Evolutionary conservation across 805 yeast species (phyloP).

Genomic region (Wickerhamomyces canadensis): DNA sequence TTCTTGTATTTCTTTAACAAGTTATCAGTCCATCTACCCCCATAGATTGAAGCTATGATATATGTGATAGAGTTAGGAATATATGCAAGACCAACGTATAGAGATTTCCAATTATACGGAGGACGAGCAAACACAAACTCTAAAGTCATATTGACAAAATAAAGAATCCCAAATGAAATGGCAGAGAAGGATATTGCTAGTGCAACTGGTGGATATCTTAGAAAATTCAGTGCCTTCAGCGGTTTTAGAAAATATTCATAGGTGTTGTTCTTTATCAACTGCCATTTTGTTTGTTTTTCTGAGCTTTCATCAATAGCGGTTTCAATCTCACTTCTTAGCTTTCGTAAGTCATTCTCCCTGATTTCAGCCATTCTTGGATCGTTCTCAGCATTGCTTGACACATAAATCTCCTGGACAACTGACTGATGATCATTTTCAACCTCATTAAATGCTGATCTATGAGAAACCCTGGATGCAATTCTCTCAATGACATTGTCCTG

Average conservation of each 20-base stretch:
- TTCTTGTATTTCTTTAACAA: constrained; percentile 46
- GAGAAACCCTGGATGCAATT: constrained; percentile 14
- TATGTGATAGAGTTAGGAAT: constrained; percentile 82
- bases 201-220: constrained; percentile 70
- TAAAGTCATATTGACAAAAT: constrained; percentile 70
- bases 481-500: constrained; percentile 11
- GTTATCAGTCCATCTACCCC: constrained; percentile 75
- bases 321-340: neutral
- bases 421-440: neutral
- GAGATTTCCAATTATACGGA: constrained; percentile 66
- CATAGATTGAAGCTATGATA: constrained; percentile 67
- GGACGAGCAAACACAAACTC: constrained; percentile 52
- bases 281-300: neutral
- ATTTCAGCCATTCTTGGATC: neutral
- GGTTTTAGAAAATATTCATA: constrained; percentile 55
- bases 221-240: constrained; percentile 50
- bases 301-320: neutral
- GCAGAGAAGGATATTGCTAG: constrained; percentile 63
- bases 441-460: neutral
- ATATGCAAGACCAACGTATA: constrained; percentile 69
- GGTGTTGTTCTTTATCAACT: constrained; percentile 40
- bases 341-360: neutral
- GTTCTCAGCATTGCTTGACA: neutral
- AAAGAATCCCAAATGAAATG: constrained; percentile 64
- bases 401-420: neutral